Base-by-base conservation (phyloP, 331 rosid genomes). In the Malus hybrid region DNA sequence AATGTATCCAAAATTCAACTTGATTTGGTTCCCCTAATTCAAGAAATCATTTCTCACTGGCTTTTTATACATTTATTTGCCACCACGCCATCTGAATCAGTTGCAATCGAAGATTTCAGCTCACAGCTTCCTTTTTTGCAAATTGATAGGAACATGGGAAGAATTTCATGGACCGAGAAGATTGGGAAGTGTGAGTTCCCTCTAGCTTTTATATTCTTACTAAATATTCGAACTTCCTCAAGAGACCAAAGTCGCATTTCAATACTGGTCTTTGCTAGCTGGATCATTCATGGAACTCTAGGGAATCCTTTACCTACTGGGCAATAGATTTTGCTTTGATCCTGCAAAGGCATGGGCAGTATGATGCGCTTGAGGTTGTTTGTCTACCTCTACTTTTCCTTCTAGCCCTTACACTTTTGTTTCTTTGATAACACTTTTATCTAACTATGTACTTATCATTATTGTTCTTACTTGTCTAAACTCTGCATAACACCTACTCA, bases 41-140 rank as follows among this genome's bases (percentile, higher is more conserved):
- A 91, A 80, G 97, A 91, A 71, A 88, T 67, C 52, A 86, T 91
- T 82, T 90, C 84, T 78, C 97, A 93, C 76, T 93, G 97, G 97
- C 86, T 88, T 81, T 75, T 87, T 66, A 70, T 91, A 81, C 85
- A 88, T 79, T 93, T 91, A 82, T 79, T 93, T 83, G 81, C 96
- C 48, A 85, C 82, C 83, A 87, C 97, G 54, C 97, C 97, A 1
- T 85, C 93, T 82, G 90, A 86, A 75, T 85, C 91, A 46, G 88
- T 90, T 75, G 81, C 82, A 62, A 61, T 86, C 70, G 96, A 93
- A 77, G 98, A 91, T 80, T 93, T 93, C 86, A 90, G 89, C 78
- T 88, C 87, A 64, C 93, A 88, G 78, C 93, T 93, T 31, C 91
- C 98, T 14, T 86, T 85, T 48, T 79, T 93, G 81, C 98, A 93